Evolutionary conservation across 106 monocot species (phyloP).

Genomic region (Agapanthus africanus): DNA sequence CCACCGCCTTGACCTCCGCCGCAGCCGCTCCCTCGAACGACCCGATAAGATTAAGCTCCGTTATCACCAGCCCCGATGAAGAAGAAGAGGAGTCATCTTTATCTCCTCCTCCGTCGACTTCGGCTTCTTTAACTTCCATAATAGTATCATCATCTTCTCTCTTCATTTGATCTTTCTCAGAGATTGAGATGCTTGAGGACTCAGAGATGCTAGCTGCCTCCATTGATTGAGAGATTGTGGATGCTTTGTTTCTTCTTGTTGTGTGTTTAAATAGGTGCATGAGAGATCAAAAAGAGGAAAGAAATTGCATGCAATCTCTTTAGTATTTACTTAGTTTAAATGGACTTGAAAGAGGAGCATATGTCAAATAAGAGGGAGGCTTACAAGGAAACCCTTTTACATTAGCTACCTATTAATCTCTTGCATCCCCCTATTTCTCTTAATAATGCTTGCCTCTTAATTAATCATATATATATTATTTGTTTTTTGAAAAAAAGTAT

Average conservation of each 20-base stretch:
- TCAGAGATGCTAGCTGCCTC: background rate
- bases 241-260: background rate
- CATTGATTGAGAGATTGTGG: background rate
- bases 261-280: background rate
- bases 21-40: background rate
- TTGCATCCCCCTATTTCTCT: too few species aligned
- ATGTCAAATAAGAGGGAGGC: too few species aligned
- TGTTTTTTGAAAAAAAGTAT: too few species aligned
- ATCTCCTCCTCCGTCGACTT: background rate
- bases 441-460: too few species aligned
- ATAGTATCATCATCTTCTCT: background rate
- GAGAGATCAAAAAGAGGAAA: too few species aligned
- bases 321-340: background rate
- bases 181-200: background rate
- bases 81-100: background rate
- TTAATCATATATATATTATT: too few species aligned
- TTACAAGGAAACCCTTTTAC: too few species aligned
- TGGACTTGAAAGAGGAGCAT: background rate
- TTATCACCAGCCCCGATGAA: background rate
- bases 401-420: too few species aligned
- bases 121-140: background rate
- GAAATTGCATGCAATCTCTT: background rate
- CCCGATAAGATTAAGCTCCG: constrained; percentile 4
- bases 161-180: background rate
- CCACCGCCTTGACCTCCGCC: background rate